phyloP scores from a whole-genome alignment of 1,139 yeast species.

The Sugiyamaella neomexicana region DNA sequence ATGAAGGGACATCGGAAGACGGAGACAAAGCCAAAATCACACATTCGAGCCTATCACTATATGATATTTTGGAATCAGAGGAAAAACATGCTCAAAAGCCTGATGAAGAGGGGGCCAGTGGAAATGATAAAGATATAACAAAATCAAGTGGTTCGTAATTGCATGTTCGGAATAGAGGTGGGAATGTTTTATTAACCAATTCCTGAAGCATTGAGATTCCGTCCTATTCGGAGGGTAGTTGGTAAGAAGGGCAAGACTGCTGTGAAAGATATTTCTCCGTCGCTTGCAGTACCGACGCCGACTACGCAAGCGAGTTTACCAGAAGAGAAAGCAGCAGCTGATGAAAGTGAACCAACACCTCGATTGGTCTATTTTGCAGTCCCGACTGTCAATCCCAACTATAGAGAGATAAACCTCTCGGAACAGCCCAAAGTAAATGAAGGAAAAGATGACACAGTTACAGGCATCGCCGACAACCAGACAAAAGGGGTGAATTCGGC shows the following conservation, averaged over 20 bases:
- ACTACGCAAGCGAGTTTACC: no score
- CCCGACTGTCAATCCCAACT: not conserved
- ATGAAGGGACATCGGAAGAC: conserved; percentile 1
- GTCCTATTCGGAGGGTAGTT: conserved; percentile 15
- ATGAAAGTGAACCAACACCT: not conserved
- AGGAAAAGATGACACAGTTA: not conserved
- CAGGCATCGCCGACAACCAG: not conserved
- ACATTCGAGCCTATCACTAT: not conserved
- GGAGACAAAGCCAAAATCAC: not conserved
- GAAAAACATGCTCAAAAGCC: not conserved
- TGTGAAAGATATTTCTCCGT: not conserved
- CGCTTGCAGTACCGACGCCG: no score
- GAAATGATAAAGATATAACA: conserved; percentile 1
- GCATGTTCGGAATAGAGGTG: not conserved
- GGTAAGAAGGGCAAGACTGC: conserved; percentile 1
- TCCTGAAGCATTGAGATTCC: conserved; percentile 19
- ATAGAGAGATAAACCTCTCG: not conserved
- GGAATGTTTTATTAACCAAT: conserved; percentile 12
- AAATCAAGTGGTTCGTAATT: conserved; percentile 16
- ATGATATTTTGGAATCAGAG: conserved; percentile 10
- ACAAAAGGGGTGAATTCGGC: no score
- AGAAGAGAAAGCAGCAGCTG: not conserved
- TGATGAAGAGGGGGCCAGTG: not conserved
- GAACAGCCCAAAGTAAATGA: not conserved
- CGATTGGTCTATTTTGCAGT: not conserved